Conservation (phyloP, 2,329 filamentous ascomycete species). For the Diaporthe vexans region DNA sequence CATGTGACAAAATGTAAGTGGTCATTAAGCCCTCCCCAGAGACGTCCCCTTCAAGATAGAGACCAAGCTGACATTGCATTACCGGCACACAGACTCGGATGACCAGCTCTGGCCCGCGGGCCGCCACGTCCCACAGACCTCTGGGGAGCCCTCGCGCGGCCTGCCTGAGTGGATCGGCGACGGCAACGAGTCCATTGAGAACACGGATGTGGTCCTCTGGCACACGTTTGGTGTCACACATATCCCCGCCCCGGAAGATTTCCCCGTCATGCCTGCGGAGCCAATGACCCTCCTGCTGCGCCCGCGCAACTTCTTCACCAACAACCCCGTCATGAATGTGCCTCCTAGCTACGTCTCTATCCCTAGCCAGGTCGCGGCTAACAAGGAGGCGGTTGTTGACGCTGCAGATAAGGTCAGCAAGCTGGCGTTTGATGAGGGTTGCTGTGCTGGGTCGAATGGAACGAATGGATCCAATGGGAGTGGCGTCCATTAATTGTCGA, state of each 20-base stretch:
- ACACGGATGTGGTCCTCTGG: conserved; percentile 92
- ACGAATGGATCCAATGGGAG: conserved; percentile 22
- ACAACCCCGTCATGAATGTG: conserved; percentile 85
- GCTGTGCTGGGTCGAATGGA: conserved; percentile 39
- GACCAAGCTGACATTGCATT: conserved; percentile 11
- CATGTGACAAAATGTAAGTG: conserved; percentile 89
- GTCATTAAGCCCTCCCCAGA: neutral
- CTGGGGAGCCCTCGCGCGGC: conserved; percentile 80
- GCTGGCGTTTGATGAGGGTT: conserved; percentile 49
- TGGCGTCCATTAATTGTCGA: neutral
- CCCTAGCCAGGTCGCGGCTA: conserved; percentile 75
- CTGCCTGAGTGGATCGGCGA: conserved; percentile 84
- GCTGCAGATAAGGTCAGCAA: conserved; percentile 63
- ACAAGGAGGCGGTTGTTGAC: conserved; percentile 59
- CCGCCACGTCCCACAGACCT: conserved; percentile 89
- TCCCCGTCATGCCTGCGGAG: conserved; percentile 91
- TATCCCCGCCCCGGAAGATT: conserved; percentile 91
- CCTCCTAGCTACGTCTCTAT: conserved; percentile 81
- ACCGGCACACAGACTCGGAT: conserved; percentile 72
- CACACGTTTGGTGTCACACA: conserved; percentile 94
- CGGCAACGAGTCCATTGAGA: conserved; percentile 76
- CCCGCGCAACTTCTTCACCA: conserved; percentile 85
- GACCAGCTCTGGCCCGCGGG: conserved; percentile 88
- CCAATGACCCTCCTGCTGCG: conserved; percentile 85
- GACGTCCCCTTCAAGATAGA: too few relatives aligned